Evolutionary conservation across 345 rosid genomes (phyloP).

Genomic region (Gossypioides kirkii): DNA sequence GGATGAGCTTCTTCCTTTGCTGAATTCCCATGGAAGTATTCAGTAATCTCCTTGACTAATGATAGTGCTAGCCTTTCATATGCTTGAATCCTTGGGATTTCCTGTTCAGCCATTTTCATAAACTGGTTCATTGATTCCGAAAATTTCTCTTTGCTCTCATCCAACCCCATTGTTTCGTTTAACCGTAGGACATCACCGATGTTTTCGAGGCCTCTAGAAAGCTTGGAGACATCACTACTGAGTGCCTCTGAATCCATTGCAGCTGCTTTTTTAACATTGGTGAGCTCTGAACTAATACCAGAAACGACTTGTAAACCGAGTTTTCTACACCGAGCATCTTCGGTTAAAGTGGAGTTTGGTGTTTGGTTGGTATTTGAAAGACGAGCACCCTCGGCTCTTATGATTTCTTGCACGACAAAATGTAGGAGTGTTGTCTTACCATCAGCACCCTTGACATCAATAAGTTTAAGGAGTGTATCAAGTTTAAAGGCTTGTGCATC

Average conservation of each 20-base stretch:
- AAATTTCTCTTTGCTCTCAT: constrained; percentile 48
- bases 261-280: constrained; percentile 87
- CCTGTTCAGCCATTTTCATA: constrained; percentile 64
- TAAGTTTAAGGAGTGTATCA: constrained; percentile 91
- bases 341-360: constrained; percentile 30
- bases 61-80: constrained; percentile 81
- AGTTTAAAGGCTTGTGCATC: constrained; percentile 98
- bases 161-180: constrained; percentile 30
- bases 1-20: constrained; percentile 99
- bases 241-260: constrained; percentile 94
- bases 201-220: constrained; percentile 55
- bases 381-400: constrained; percentile 87
- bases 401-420: constrained; percentile 95
- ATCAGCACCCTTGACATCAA: constrained; percentile 90
- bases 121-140: constrained; percentile 67
- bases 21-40: constrained; percentile 96
- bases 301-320: constrained; percentile 93
- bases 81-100: constrained; percentile 81
- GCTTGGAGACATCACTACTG: constrained; percentile 72
- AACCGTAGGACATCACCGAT: constrained; percentile 49
- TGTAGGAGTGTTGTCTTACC: constrained; percentile 95
- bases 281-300: constrained; percentile 68
- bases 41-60: constrained; percentile 89
- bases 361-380: constrained; percentile 47
- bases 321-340: constrained; percentile 76